phyloP scores from a whole-genome alignment of 805 yeast species.

The Barnettozyma sp. region DNA sequence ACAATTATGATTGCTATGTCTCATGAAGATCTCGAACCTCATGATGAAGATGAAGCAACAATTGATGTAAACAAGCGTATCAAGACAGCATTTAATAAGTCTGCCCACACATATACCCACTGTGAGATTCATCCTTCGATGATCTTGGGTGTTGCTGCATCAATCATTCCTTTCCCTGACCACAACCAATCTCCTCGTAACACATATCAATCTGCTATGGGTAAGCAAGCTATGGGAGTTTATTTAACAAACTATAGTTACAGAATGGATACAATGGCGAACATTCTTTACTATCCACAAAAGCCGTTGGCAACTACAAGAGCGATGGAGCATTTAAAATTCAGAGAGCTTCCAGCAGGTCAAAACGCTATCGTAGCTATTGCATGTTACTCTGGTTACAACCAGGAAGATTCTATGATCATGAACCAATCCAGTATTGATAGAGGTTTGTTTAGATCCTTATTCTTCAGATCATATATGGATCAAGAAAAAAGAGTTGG shows the following conservation, averaged over 20 bases:
- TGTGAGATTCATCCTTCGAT: constrained; percentile 98
- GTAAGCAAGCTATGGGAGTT: constrained; percentile 99
- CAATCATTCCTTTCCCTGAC: constrained; percentile 98
- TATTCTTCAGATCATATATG: constrained; percentile 96
- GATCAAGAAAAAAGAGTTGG: constrained; percentile 98
- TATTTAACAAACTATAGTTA: constrained; percentile 90
- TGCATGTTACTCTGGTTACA: constrained; percentile 96
- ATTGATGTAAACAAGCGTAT: constrained; percentile 66
- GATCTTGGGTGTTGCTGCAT: constrained; percentile 98
- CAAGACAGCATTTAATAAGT: constrained; percentile 55
- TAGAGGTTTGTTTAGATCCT: constrained; percentile 90
- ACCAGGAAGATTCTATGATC: constrained; percentile 99
- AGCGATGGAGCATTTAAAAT: constrained; percentile 94
- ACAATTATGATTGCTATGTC: constrained; percentile 98
- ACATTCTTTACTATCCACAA: constrained; percentile 93
- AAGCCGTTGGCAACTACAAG: constrained; percentile 97
- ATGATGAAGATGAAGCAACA: constrained; percentile 36
- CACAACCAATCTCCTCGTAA: constrained; percentile 94
- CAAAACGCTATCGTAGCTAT: constrained; percentile 98
- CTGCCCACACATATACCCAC: constrained; percentile 85
- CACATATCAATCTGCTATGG: constrained; percentile 94
- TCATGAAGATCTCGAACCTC: constrained; percentile 83
- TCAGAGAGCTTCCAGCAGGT: constrained; percentile 97
- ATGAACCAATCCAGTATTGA: constrained; percentile 98
- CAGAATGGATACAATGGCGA: constrained; percentile 99